Evolutionary conservation across 2,329 filamentous ascomycete species (phyloP).

Genomic region (Sclerotinia sclerotiorum): DNA sequence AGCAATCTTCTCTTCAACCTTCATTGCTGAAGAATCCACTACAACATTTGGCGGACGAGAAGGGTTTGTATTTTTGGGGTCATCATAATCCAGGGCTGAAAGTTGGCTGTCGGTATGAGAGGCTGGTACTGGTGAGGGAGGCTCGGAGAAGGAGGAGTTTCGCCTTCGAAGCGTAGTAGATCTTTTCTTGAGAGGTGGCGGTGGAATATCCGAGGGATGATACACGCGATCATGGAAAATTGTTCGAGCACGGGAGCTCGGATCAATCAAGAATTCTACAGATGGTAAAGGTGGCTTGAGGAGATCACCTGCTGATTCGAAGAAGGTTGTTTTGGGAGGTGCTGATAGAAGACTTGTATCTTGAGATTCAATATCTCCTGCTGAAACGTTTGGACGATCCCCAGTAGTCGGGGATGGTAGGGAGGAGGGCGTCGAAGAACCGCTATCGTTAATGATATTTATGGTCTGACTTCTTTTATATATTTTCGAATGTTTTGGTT

Average conservation of each 20-base stretch:
- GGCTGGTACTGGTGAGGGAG: conserved; percentile 30
- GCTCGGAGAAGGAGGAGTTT: conserved; percentile 25
- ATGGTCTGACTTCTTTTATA: conserved; percentile 78
- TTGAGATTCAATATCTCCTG: conserved; percentile 43
- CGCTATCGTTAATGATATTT: conserved; percentile 45
- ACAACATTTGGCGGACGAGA: conserved; percentile 49
- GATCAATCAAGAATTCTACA: conserved; percentile 79
- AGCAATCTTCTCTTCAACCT: conserved; percentile 96
- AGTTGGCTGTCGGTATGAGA: conserved; percentile 48
- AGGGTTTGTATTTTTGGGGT: conserved; percentile 49
- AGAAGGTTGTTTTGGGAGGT: conserved; percentile 87
- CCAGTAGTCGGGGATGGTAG: conserved; percentile 26
- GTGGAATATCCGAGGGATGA: conserved; percentile 87
- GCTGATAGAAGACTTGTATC: conserved; percentile 55
- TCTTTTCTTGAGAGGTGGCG: conserved; percentile 65
- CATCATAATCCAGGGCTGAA: conserved; percentile 52
- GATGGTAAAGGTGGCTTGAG: conserved; percentile 86
- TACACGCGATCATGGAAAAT: conserved; percentile 98
- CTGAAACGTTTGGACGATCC: conserved; percentile 40
- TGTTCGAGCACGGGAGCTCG: conserved; percentile 74
- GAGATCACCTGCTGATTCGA: conserved; percentile 91
- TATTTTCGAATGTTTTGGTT: conserved; percentile 65
- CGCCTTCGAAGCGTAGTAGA: conserved; percentile 36
- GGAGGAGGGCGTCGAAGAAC: conserved; percentile 28
- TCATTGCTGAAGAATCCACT: conserved; percentile 68